Base-by-base conservation (phyloP, 1,139 yeast genomes). In the Scheffersomyces titani region DNA sequence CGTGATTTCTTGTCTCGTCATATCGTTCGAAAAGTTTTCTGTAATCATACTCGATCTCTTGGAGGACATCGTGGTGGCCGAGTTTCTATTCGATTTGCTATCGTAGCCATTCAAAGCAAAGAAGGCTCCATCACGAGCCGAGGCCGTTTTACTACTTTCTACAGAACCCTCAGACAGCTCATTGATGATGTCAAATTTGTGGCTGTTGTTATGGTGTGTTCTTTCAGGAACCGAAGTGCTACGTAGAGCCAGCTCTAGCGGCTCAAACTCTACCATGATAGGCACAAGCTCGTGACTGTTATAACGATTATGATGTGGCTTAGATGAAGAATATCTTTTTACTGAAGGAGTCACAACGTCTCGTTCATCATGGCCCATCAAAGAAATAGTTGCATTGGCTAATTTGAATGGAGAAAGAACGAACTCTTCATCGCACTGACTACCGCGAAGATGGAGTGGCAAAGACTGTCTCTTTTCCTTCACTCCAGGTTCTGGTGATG, bases 1-100 rank as follows among this genome's bases (percentile, higher is more conserved):
- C 68, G 78, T 81, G 58, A 83, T 73, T 60, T 84, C 87, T 65
- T 83, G 85, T 51, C 77, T 72, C 44, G 83, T 77, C 59, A 75
- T 72, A 52, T 78, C 80, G 64, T 71, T 68, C 58, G 71, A 57
- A 65, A 77, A 64, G 46, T 62, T 63, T 52, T 74, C 77, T 65
- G 76, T 65, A 60, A 74, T 57, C 66, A 72, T 54, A 69, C 82
- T 66, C 56, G 83, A 70, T 61, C 81, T 63, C 67, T 80, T 70
- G 57, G 78, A 75, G 5, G 78, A 71, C n/a, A 68, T 63, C 18
- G 63, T 61, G 19, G 66, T 59, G 20, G 60, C 54, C 5, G 73
- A 68, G 51, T 68, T 67, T 36, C 75, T 57, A 52, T 68, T 70
- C 3, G 73, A 66, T 51, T 55, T 52, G 19, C 54, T 59, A 50